A percentile compares a stretch with the other conserved stretches of the same genome.
Conservation (phyloP, 768 basidiomycete genomes). For the Podaxis mareebaensis region DNA sequence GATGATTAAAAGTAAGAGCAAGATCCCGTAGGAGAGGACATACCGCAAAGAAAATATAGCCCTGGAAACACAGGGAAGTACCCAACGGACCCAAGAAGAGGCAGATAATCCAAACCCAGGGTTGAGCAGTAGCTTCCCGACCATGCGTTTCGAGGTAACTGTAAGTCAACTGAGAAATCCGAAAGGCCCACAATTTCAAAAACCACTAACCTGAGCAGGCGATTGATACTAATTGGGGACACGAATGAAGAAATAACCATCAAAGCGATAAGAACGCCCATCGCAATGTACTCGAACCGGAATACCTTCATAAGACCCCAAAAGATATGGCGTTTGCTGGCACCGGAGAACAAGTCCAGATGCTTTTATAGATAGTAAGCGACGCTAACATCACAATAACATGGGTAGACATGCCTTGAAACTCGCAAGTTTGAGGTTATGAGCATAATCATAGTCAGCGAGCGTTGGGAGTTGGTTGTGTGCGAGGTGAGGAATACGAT, state of each 20-base stretch:
- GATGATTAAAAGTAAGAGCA: neutral
- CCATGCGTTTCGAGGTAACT: slow-evolving; percentile 60
- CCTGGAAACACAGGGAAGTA: slow-evolving; percentile 48
- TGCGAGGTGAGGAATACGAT: slow-evolving; percentile 45
- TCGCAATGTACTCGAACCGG: slow-evolving; percentile 32
- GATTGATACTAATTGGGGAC: slow-evolving; percentile 39
- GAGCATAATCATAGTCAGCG: slow-evolving; percentile 58
- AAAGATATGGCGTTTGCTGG: slow-evolving; percentile 41
- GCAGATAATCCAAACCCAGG: slow-evolving; percentile 66
- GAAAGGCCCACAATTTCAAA: neutral
- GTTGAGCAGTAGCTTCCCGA: slow-evolving; percentile 46
- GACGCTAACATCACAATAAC: neutral
- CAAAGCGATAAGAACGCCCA: slow-evolving; percentile 30
- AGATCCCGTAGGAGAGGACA: slow-evolving; percentile 5
- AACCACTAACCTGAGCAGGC: slow-evolving; percentile 33
- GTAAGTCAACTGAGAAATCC: neutral
- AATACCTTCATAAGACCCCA: slow-evolving; percentile 42
- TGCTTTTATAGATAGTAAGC: slow-evolving; percentile 21
- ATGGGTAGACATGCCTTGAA: slow-evolving; percentile 25
- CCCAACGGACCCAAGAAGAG: slow-evolving; percentile 50
- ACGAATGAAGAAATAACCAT: slow-evolving; percentile 31
- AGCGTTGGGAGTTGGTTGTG: slow-evolving; percentile 61
- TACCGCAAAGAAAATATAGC: slow-evolving; percentile 53
- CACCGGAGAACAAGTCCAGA: slow-evolving; percentile 39
- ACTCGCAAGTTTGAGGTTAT: slow-evolving; percentile 27